These are phyloP conservation scores for Lecanosticta acicola DNA, from an alignment of 2,329 filamentous ascomycete genomes.

Conservation along the genomic window DNA sequence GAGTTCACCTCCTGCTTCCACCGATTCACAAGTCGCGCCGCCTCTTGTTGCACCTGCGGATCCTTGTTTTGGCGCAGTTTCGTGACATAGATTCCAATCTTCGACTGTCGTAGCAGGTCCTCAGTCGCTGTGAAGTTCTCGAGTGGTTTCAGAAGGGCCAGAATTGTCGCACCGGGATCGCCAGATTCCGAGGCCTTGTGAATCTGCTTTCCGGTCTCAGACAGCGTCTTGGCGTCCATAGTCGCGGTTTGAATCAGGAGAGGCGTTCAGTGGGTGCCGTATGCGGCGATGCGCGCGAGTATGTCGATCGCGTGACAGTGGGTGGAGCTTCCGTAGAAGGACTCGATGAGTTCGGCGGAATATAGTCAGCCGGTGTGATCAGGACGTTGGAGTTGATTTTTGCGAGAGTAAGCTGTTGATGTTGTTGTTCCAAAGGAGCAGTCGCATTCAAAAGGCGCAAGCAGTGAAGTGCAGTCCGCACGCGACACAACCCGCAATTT, in stretches of 20 bases:
- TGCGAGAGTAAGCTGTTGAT: too few relatives aligned
- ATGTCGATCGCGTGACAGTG: not conserved
- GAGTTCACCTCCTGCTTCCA: conserved; percentile 74
- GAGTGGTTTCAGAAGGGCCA: conserved; percentile 72
- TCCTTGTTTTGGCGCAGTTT: conserved; percentile 79
- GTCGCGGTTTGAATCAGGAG: conserved; percentile 7
- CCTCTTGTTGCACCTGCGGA: conserved; percentile 63
- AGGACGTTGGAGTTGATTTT: too few relatives aligned
- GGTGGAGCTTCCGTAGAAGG: not conserved
- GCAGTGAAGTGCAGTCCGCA: not conserved
- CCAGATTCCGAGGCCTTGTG: conserved; percentile 70
- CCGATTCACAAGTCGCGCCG: conserved; percentile 76
- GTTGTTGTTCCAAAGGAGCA: too few relatives aligned
- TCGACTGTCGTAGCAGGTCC: conserved; percentile 83
- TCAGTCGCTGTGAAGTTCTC: conserved; percentile 78
- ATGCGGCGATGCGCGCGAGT: not conserved
- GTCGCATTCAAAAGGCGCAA: not conserved
- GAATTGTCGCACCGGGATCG: conserved; percentile 65
- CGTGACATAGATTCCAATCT: conserved; percentile 83
- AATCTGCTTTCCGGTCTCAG: conserved; percentile 69
- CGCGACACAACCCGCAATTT: not conserved
- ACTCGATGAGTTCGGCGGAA: too few relatives aligned
- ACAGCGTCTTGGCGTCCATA: conserved; percentile 80
- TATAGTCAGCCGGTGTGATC: too few relatives aligned
- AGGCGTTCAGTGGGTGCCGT: not conserved